Conservation (phyloP, 106 monocot species). For the Phalaenopsis equestris region DNA sequence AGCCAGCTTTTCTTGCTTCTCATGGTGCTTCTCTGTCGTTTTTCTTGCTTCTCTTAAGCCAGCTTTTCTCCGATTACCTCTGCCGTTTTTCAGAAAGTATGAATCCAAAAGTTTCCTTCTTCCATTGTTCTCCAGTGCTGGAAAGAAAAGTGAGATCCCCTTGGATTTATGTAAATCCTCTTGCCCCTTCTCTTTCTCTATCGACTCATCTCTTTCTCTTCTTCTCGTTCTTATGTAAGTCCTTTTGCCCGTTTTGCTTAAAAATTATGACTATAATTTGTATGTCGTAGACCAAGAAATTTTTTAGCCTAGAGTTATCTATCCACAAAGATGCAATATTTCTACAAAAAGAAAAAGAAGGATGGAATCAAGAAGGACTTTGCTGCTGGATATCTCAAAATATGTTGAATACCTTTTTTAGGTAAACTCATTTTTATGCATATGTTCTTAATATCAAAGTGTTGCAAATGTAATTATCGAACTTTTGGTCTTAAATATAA, state of each 20-base stretch:
- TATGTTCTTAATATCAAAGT: background rate
- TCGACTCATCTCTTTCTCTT: no score
- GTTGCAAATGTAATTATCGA: background rate
- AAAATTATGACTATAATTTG: background rate
- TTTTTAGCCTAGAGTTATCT: background rate
- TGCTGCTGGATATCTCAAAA: conserved; percentile 31
- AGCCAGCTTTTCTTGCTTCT: background rate
- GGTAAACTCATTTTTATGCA: conserved; percentile 15
- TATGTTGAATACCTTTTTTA: conserved; percentile 56
- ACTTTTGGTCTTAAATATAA: no score
- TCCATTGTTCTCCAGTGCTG: conserved; percentile 37
- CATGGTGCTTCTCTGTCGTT: background rate
- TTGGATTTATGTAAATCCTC: conserved; percentile 26
- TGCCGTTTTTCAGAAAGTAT: background rate
- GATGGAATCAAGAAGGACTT: conserved; percentile 35
- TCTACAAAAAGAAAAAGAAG: conserved; percentile 33
- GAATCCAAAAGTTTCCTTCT: no score
- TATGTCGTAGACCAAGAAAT: background rate
- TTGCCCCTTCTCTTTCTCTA: background rate
- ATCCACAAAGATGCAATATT: conserved; percentile 37
- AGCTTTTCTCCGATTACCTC: background rate
- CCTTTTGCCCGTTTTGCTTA: background rate
- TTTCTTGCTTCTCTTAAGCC: background rate
- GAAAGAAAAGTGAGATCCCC: conserved; percentile 28
- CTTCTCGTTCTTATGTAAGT: background rate